These are phyloP conservation scores for Cyberlindnera japonica DNA, from an alignment of 805 yeast species.

Conservation along the genomic window DNA sequence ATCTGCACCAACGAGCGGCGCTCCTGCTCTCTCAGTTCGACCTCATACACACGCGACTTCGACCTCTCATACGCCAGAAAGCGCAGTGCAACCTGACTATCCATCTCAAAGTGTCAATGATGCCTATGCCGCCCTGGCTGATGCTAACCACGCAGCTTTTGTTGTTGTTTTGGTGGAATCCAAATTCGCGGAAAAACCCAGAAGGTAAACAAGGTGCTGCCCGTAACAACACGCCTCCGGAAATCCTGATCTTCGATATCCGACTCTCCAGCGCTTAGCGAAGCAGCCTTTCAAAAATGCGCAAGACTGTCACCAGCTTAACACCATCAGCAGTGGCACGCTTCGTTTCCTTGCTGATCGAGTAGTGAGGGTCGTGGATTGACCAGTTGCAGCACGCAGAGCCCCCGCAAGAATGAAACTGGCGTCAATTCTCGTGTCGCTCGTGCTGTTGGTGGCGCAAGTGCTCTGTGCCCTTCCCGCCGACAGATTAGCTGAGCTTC, in stretches of 20 bases:
- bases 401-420: too few species aligned
- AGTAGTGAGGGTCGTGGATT: too few species aligned
- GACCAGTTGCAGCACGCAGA: too few species aligned
- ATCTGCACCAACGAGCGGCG: slow-evolving; percentile 21
- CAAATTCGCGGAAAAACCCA: too few species aligned
- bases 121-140: not conserved
- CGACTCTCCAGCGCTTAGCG: not conserved
- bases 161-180: too few species aligned
- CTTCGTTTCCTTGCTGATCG: too few species aligned
- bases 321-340: too few species aligned
- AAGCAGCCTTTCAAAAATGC: too few species aligned
- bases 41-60: slow-evolving; percentile 4
- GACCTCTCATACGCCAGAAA: slow-evolving; percentile 11
- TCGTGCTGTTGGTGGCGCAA: not conserved
- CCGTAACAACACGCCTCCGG: slow-evolving; percentile 1
- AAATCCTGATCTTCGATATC: not conserved
- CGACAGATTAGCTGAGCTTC: slow-evolving; percentile 13
- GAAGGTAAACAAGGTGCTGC: slow-evolving; percentile 4
- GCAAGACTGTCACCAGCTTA: too few species aligned
- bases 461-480: slow-evolving; percentile 14
- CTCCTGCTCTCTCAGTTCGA: slow-evolving; percentile 13
- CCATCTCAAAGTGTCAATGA: slow-evolving; percentile 4
- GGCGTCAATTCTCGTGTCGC: not conserved
- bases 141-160: too few species aligned
- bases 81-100: not conserved